Percentiles rank a stretch among this genome's conserved stretches.
Conservation (phyloP, 148 eudicot species). For the Chenopodium formosanum region DNA sequence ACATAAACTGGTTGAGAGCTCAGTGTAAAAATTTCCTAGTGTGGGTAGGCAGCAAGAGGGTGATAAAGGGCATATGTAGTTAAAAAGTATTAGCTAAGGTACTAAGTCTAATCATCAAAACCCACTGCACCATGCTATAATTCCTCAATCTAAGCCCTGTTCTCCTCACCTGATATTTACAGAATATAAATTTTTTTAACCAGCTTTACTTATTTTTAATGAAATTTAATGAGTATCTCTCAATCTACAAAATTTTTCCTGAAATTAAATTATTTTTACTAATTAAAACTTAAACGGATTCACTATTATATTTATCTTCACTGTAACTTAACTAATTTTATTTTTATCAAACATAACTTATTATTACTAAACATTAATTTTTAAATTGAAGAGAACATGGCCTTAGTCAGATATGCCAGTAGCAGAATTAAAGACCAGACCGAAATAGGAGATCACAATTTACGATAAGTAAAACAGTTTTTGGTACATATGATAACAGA, state of each 20-base stretch:
- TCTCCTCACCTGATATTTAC: too few species aligned
- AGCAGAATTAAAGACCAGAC: not conserved
- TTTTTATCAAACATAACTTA: too few species aligned
- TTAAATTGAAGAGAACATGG: too few species aligned
- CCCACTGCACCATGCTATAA: not conserved
- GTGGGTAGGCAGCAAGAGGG: not conserved
- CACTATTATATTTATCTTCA: too few species aligned
- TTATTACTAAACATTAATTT: too few species aligned
- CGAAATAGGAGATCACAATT: not conserved
- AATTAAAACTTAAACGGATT: too few species aligned
- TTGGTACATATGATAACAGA: not conserved
- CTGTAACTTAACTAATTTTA: too few species aligned
- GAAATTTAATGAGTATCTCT: too few species aligned
- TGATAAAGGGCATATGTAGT: not conserved
- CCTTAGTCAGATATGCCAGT: not conserved
- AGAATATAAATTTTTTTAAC: too few species aligned
- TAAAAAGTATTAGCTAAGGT: not conserved
- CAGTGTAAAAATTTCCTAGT: not conserved
- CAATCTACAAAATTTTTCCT: too few species aligned
- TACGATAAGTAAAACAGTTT: not conserved
- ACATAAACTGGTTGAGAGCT: not conserved
- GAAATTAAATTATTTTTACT: too few species aligned
- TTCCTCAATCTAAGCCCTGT: not conserved
- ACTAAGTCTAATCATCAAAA: not conserved
- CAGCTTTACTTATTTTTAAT: too few species aligned